Percentiles rank a stretch among this genome's conserved stretches.
phyloP scores from a whole-genome alignment of 164 flowering plant genomes.

The Nelumbo lutea region DNA sequence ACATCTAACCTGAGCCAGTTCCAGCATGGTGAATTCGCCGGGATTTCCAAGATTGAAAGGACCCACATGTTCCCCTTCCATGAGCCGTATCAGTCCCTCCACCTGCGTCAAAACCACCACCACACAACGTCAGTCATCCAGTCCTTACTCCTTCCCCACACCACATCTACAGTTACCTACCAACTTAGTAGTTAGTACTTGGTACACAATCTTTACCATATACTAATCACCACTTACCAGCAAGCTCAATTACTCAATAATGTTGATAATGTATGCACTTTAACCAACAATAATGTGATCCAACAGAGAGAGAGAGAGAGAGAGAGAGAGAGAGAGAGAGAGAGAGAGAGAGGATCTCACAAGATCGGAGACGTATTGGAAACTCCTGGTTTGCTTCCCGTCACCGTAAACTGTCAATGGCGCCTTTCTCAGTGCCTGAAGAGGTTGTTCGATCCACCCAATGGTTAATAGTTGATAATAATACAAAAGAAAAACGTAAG shows the following conservation, averaged over 20 bases:
- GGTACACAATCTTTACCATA: no score
- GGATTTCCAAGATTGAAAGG: conserved; percentile 79
- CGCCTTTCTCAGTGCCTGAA: conserved; percentile 91
- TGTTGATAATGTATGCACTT: not conserved
- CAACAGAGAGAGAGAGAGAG: not conserved
- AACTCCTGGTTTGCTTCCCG: conserved; percentile 97
- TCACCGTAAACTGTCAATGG: conserved; percentile 96
- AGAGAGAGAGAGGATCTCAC: conserved; percentile 22
- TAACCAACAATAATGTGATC: not conserved
- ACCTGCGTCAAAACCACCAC: conserved; percentile 23
- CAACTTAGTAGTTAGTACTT: not conserved
- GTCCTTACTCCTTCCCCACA: not conserved
- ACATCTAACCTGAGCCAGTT: conserved; percentile 57
- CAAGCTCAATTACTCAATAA: no score
- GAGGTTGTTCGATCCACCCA: no score
- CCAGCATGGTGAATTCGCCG: conserved; percentile 82
- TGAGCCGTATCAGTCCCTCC: conserved; percentile 65
- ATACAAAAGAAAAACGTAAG: not conserved
- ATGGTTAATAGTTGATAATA: no score
- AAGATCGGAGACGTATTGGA: conserved; percentile 96
- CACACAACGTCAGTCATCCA: not conserved
- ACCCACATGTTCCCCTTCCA: conserved; percentile 81
- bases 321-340: not conserved
- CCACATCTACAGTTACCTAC: not conserved
- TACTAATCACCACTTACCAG: no score